Base-by-base conservation (phyloP, 495 filamentous ascomycete genomes). In the Xanthoparmelia taractica region DNA sequence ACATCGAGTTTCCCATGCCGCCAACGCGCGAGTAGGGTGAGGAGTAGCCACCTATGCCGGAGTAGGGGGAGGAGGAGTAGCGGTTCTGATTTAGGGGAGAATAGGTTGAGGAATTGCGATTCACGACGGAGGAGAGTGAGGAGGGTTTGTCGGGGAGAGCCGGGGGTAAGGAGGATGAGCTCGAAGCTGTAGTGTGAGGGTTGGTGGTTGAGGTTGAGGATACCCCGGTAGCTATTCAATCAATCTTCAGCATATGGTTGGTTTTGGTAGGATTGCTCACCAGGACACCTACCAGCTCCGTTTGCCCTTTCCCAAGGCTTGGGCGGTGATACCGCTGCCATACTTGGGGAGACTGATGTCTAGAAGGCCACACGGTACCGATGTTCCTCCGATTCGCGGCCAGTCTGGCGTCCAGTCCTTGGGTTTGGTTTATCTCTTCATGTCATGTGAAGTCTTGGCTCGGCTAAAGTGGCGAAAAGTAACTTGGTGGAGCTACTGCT, bases 291-390 rank as follows among this genome's bases (percentile, higher is more conserved):
- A 78, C 81, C 74, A 68, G 83, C 76, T 64, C 81, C 83, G 73
- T 90, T 87, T 62, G 84, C 82, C 73, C 85, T 84, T 77, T 97
- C 93, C 93, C 93, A 97, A 25, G 93, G 93, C 77, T 97, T 97
- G 41, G 93, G 93, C 68, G 93, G 93, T 76, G 92, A 93, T 67
- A 85, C 83, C 79, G 70, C 72, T 17, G 63, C 50, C 63, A 65
- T 65, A 12, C 7, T 63, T 36, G 2, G 48, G 25, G 8, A 7
- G 15, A 40, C 0, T 31, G 27, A n/a, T 36, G 15, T 41, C 25
- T 15, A 18, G 20, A 40, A 12, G 8, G 8, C 47, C 1, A 10
- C 41, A 31, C 10, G 10, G 27, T 4, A 8, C 12, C 37, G n/a
- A n/a, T n/a, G n/a, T n/a, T n/a, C n/a, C n/a, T n/a, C n/a, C n/a